Evolutionary conservation across 108 stramenopile genomes (phyloP).

Genomic region (Cyclotella sp.): DNA sequence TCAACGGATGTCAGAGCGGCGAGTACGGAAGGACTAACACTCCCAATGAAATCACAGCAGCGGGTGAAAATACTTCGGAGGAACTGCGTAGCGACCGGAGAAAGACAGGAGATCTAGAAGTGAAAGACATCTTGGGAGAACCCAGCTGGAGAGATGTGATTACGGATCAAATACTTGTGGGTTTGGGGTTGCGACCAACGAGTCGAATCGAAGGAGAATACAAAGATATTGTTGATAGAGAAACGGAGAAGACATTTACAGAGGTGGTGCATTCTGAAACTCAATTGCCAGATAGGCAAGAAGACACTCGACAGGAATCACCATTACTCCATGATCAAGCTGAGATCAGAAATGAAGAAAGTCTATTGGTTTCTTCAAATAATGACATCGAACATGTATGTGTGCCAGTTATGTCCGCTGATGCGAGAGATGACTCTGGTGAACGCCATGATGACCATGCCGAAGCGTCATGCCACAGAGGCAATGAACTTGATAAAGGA

Average conservation of each 20-base stretch:
- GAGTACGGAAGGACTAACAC: background rate
- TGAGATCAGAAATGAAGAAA: too few relatives aligned
- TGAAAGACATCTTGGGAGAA: background rate
- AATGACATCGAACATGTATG: background rate
- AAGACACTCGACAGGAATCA: too few relatives aligned
- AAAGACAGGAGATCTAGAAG: background rate
- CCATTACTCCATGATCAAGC: too few relatives aligned
- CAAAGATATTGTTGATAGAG: background rate
- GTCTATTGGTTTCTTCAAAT: too few relatives aligned
- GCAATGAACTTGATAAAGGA: background rate
- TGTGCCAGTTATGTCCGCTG: background rate
- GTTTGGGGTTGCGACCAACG: background rate
- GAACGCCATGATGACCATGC: background rate
- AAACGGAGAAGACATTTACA: background rate
- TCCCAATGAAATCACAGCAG: background rate
- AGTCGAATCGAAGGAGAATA: background rate
- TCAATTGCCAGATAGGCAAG: too few relatives aligned
- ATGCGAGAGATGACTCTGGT: constrained; percentile 8
- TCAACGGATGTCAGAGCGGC: background rate
- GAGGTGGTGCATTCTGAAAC: too few relatives aligned
- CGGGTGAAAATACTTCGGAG: background rate
- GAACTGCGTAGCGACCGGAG: too few relatives aligned
- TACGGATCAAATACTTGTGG: constrained; percentile 12
- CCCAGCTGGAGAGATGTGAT: background rate
- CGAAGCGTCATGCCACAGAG: background rate